Base-by-base conservation (phyloP, 352 stramenopile genomes). In the Phytophthora tentaculata region DNA sequence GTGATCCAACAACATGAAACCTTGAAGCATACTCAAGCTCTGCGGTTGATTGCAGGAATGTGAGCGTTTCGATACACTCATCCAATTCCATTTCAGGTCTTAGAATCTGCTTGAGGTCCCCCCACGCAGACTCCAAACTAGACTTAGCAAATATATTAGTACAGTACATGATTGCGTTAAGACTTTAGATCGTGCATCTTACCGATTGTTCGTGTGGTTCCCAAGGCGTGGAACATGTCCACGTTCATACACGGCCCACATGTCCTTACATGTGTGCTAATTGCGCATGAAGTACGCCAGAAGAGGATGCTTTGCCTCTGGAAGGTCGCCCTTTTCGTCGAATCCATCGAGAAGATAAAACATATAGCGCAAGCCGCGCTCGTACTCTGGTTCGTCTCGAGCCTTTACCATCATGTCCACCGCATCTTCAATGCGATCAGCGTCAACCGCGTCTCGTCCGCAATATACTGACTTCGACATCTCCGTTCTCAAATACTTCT, bases 71-170 rank as follows among this genome's bases (percentile, higher is more conserved):
- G 0, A 65, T 48, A 45, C 58, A 65, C n/a, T 65, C 58, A 16
- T 65, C 48, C 5, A 65, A 17, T 6, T 52, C 58, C 58, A 65
- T 65, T 45, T 65, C 58, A 8, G 58, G 48, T 13, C 32, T 57
- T 0, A n/a, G n/a, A 17, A 35, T 58, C 53, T 0, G 32, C 5
- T 7, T 65, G 58, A 0, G 51, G 2, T 5, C 17, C 0, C 48
- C 48, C 58, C 58, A 65, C 1, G 48, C 20, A 29, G 56, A 64
- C 12, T 64, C 47, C 16, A 64, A 22, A 1, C 56, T 62, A 26
- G 13, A 32, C 5, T 9, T 32, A 32, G 28, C 28, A 32, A 32
- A 29, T n/a, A 0, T 32, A 32, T 32, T 32, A 32, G 28, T 32
- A n/a, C n/a, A n/a, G n/a, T n/a, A n/a, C n/a, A n/a, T n/a, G n/a